A percentile compares a stretch with the other conserved stretches of the same genome.
These are phyloP conservation scores for Entoloma clypeatum DNA, from an alignment of 1,284 basidiomycete genomes.

Conservation along the genomic window DNA sequence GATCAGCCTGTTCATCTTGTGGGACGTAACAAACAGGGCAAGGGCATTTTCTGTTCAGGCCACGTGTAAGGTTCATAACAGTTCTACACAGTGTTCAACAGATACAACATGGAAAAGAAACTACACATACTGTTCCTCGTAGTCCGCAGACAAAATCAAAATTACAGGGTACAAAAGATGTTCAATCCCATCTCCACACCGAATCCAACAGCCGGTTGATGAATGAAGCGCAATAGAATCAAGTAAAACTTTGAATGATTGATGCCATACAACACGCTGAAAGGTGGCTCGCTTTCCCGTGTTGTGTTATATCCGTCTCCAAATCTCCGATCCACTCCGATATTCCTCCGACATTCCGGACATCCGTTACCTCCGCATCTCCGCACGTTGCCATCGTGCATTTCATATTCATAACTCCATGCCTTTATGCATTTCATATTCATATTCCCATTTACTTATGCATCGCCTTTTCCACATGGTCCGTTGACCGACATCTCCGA, in stretches of 20 bases:
- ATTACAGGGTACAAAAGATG: conserved; percentile 26
- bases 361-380: too few species aligned
- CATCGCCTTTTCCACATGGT: too few species aligned
- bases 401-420: too few species aligned
- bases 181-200: conserved; percentile 21
- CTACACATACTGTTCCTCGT: conserved; percentile 35
- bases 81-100: conserved; percentile 15
- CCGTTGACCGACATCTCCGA: too few species aligned
- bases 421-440: too few species aligned
- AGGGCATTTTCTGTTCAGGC: conserved; percentile 23
- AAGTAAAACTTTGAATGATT: conserved; percentile 1
- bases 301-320: too few species aligned
- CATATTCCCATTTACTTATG: too few species aligned
- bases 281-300: too few species aligned
- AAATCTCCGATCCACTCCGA: too few species aligned
- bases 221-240: background rate
- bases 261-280: too few species aligned
- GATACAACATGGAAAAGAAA: background rate
- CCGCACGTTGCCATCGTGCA: too few species aligned
- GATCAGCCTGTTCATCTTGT: conserved; percentile 21
- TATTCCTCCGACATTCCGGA: too few species aligned
- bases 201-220: conserved; percentile 3
- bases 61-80: conserved; percentile 30
- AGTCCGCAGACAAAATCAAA: conserved; percentile 34
- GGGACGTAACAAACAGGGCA: conserved; percentile 34